phyloP scores from a whole-genome alignment of 1,284 basidiomycete species.

The Pseudozyma sp. region DNA sequence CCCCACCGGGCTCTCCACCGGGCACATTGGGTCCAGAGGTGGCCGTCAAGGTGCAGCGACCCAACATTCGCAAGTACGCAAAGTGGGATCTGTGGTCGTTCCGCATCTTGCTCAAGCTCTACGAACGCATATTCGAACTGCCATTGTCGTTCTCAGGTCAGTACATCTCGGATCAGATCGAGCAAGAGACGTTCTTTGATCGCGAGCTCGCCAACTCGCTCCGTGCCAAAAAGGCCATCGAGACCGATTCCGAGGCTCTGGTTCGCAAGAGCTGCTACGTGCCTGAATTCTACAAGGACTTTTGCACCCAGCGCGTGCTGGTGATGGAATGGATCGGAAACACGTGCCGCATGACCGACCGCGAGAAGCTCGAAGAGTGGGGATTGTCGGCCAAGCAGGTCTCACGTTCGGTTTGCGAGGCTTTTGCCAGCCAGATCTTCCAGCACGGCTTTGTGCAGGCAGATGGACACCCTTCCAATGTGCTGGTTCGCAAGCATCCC shows the following conservation, averaged over 20 bases:
- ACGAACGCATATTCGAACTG: constrained; percentile 61
- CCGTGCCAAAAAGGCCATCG: constrained; percentile 48
- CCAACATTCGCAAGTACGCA: constrained; percentile 59
- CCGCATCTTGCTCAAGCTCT: constrained; percentile 55
- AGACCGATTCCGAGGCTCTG: constrained; percentile 44
- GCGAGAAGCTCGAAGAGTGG: constrained; percentile 50
- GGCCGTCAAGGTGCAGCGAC: constrained; percentile 63
- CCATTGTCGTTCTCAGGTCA: constrained; percentile 54
- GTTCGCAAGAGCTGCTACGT: constrained; percentile 58
- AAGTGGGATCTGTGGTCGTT: constrained; percentile 61
- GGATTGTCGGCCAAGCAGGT: constrained; percentile 55
- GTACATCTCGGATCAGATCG: constrained; percentile 63
- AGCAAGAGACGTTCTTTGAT: constrained; percentile 59
- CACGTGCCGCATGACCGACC: constrained; percentile 59
- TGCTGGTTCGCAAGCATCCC: constrained; percentile 59
- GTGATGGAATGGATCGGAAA: constrained; percentile 62
- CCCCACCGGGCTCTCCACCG: constrained; percentile 8
- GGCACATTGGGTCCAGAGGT: constrained; percentile 45
- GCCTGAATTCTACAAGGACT: constrained; percentile 50
- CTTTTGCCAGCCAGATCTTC: constrained; percentile 62
- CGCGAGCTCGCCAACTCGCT: constrained; percentile 52
- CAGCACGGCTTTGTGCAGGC: constrained; percentile 63
- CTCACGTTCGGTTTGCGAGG: constrained; percentile 55
- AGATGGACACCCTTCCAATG: constrained; percentile 59
- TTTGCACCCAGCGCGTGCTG: constrained; percentile 50